A percentile compares a stretch with the other conserved stretches of the same genome.
Conservation (phyloP, 768 basidiomycete species). For the Lactifluus subvellereus region DNA sequence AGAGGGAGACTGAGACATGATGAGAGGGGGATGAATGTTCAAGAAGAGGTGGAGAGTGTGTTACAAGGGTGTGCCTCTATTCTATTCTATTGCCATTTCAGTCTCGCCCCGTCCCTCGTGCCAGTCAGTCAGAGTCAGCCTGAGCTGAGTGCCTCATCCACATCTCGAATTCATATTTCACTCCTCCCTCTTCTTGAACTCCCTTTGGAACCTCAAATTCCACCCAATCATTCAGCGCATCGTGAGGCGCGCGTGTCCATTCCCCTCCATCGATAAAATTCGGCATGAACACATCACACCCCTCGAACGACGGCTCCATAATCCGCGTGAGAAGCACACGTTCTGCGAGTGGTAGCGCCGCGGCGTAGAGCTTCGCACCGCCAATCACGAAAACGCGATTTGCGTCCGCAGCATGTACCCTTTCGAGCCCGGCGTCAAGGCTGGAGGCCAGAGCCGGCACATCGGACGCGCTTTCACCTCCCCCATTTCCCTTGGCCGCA, state of each 20-base stretch:
- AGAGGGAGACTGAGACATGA: slow-evolving; percentile 15
- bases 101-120: neutral
- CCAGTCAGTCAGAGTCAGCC: no score
- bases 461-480: slow-evolving; percentile 18
- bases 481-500: neutral
- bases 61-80: neutral
- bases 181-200: slow-evolving; percentile 73
- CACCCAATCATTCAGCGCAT: slow-evolving; percentile 67
- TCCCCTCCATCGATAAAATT: slow-evolving; percentile 45
- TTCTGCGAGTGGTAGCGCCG: slow-evolving; percentile 60
- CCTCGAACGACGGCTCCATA: slow-evolving; percentile 61
- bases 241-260: slow-evolving; percentile 59
- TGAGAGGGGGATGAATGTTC: neutral
- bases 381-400: slow-evolving; percentile 71
- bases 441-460: slow-evolving; percentile 39
- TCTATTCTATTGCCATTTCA: slow-evolving; percentile 14
- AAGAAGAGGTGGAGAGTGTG: neutral
- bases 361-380: slow-evolving; percentile 79
- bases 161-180: slow-evolving; percentile 93
- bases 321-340: slow-evolving; percentile 87
- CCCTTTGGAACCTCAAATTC: slow-evolving; percentile 75
- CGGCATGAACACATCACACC: slow-evolving; percentile 85
- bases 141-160: slow-evolving; percentile 66
- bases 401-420: slow-evolving; percentile 40
- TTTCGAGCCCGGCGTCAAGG: slow-evolving; percentile 30